phyloP scores from a whole-genome alignment of 2,329 filamentous ascomycete species.

The Xylaria sp. region DNA sequence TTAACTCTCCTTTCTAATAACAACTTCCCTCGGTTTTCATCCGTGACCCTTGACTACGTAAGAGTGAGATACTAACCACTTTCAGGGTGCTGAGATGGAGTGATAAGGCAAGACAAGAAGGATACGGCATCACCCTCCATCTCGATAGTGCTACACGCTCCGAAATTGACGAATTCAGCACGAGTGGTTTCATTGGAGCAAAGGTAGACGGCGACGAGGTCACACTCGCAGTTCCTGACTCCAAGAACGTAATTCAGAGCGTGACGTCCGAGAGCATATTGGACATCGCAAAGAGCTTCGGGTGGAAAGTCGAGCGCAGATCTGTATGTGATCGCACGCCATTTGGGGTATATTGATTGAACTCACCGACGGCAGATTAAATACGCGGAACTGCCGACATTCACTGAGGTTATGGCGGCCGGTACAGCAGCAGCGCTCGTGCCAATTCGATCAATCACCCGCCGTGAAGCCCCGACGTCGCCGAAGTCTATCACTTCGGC shows the following conservation, averaged over 20 bases:
- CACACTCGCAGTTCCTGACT: constrained; percentile 88
- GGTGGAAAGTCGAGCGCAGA: constrained; percentile 85
- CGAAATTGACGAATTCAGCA: constrained; percentile 96
- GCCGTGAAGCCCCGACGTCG: constrained; percentile 59
- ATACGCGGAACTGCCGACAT: constrained; percentile 66
- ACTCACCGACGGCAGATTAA: constrained; percentile 63
- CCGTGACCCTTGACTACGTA: neutral
- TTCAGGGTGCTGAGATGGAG: constrained; percentile 79
- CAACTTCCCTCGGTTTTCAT: neutral
- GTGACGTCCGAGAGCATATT: constrained; percentile 75
- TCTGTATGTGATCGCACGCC: constrained; percentile 59
- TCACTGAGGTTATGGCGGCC: constrained; percentile 85
- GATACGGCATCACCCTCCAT: constrained; percentile 95
- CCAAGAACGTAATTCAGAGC: constrained; percentile 85
- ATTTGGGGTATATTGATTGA: neutral
- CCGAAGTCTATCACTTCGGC: constrained; percentile 54
- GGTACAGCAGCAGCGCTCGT: constrained; percentile 93
- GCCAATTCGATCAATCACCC: constrained; percentile 90
- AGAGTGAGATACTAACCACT: neutral
- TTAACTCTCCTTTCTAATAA: neutral
- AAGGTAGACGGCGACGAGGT: constrained; percentile 68
- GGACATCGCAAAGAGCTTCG: constrained; percentile 79
- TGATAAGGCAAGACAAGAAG: constrained; percentile 79
- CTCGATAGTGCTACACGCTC: constrained; percentile 85
- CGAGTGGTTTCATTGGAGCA: constrained; percentile 90